Percentiles rank a stretch among this genome's conserved stretches.
These are phyloP conservation scores for Apiospora saccharicola DNA, from an alignment of 2,329 filamentous ascomycete genomes.

Conservation along the genomic window DNA sequence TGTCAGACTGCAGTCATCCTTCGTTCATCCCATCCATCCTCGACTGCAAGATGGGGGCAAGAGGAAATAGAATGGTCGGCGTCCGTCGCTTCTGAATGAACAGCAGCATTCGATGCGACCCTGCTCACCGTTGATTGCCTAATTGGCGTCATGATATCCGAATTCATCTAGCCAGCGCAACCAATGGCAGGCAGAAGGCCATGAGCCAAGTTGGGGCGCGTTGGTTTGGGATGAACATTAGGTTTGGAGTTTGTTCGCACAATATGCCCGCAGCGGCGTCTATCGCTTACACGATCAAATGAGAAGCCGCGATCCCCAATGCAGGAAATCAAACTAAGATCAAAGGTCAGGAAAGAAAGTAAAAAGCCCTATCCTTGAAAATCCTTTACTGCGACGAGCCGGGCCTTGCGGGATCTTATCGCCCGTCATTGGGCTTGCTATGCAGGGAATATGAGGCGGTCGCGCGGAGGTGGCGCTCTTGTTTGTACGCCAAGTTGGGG, in stretches of 20 bases:
- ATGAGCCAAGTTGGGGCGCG: not conserved
- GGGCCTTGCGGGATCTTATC: constrained; percentile 15
- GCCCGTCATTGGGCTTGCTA: not conserved
- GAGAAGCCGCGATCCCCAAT: not conserved
- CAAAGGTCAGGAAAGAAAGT: not conserved
- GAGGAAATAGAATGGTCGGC: not conserved
- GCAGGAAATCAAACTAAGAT: not conserved
- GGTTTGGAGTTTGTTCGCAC: not conserved
- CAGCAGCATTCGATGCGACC: constrained; percentile 12
- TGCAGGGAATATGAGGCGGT: not conserved
- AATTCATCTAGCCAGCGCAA: not conserved
- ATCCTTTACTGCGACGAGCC: constrained; percentile 11
- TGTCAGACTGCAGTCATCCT: constrained; percentile 10
- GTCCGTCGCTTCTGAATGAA: not conserved
- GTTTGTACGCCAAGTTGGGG: constrained; percentile 1
- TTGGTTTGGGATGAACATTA: not conserved
- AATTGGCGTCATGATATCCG: constrained; percentile 12
- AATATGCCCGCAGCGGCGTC: not conserved
- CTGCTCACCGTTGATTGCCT: constrained; percentile 13
- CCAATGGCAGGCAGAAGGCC: not conserved
- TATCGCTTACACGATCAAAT: constrained; percentile 1
- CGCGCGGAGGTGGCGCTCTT: constrained; percentile 8
- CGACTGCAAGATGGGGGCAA: not conserved
- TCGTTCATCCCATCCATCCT: not conserved
- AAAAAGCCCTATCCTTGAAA: not conserved